A percentile compares a stretch with the other conserved stretches of the same genome.
Conservation (phyloP, 2,329 filamentous ascomycete genomes). For the Pseudocercospora musae region DNA sequence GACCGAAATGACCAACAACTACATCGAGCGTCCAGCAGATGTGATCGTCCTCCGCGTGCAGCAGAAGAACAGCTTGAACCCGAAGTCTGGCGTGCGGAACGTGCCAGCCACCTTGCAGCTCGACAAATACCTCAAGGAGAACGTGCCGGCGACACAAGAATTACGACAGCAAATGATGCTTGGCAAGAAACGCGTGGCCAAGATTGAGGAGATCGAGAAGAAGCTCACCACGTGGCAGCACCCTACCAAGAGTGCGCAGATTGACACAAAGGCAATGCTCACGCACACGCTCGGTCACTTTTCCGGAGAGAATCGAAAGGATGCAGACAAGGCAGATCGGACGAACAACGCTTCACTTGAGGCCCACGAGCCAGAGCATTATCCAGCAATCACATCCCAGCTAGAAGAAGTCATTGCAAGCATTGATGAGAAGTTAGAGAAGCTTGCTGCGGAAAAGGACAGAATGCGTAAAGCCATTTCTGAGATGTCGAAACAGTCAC, state of each 20-base stretch:
- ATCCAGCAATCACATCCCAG: conserved; percentile 31
- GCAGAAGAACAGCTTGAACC: conserved; percentile 34
- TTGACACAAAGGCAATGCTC: conserved; percentile 40
- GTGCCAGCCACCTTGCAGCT: conserved; percentile 55
- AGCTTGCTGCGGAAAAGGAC: conserved; percentile 31
- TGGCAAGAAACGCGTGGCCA: conserved; percentile 29
- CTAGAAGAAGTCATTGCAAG: conserved; percentile 35
- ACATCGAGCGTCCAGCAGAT: conserved; percentile 49
- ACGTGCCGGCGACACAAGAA: conserved; percentile 45
- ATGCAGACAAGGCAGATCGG: conserved; percentile 23
- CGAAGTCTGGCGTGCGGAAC: conserved; percentile 43
- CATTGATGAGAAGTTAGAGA: conserved; percentile 33
- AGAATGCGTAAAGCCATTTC: conserved; percentile 31
- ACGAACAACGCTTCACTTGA: conserved; percentile 21
- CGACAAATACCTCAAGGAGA: conserved; percentile 58
- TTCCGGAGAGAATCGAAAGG: conserved; percentile 27
- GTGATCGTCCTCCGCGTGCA: conserved; percentile 52
- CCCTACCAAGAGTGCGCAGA: conserved; percentile 30
- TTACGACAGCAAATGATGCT: conserved; percentile 44
- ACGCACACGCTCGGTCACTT: conserved; percentile 34
- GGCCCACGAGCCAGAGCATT: conserved; percentile 20
- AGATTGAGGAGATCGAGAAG: conserved; percentile 36
- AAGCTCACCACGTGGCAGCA: conserved; percentile 32
- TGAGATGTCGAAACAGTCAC: conserved; percentile 27
- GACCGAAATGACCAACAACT: conserved; percentile 26